Evolutionary conservation across 2,329 filamentous ascomycete species (phyloP), one percentile per base, ranked within the genome.

Genomic region (Aspergillus chevalieri): DNA sequence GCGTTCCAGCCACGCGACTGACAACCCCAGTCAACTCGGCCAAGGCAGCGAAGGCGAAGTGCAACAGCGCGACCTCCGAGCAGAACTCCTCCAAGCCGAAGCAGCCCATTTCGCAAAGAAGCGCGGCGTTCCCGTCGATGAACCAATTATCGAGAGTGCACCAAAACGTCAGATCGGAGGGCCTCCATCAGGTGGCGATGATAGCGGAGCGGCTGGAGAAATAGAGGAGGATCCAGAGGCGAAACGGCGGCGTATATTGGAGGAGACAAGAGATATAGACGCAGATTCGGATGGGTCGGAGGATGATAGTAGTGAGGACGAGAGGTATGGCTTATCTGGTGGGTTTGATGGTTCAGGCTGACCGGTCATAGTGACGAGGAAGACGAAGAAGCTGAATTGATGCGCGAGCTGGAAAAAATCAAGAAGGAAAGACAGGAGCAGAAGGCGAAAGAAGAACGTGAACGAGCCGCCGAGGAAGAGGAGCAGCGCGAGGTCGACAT

Each of bases 401-500:
- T 95, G 79, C 82, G 92, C 41, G 93, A 98, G 68, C 73, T 98
- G 43, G 92, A 95, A 65, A 93, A 95, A 68, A 95, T 98, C 67
- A 89, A 94, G 67, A 84, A 83, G 54, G 90, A 95, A 69, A 78
- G 89, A 47, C 86, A 86, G 2, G 89, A 87, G 65, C 86, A 88
- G 66, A 84, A 86, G 50, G 87, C 93, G 56, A 82, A 83, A 65
- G 87, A 88, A 78, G 92, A 95, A 67, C 85, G 82, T 30, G 89
- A 92, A 67, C 83, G 83, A 51, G 84, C 83, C n/a, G 87, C 84
- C 24, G 79, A 84, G 55, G 92, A 96, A 65, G 79, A 93, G 64
- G 90, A 92, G 64, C 81, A 86, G 63, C 80, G 88, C 52, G 92
- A 95, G 70, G 80, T 84, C 56, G 88, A 96, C 62, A 95, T 97